Evolutionary conservation across 1,139 yeast species (phyloP).

Genomic region (Lodderomyces metapsilosis): DNA sequence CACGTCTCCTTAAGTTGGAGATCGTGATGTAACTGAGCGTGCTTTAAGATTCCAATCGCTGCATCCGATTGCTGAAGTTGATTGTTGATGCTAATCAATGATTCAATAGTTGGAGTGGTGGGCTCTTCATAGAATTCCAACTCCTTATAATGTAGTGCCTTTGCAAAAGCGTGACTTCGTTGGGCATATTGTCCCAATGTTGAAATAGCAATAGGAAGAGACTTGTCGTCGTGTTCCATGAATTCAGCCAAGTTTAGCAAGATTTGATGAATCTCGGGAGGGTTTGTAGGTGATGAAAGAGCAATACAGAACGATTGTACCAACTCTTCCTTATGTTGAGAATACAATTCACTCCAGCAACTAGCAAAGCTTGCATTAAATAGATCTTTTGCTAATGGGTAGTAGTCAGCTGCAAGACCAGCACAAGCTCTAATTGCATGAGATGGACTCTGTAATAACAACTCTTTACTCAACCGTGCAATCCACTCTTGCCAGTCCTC

Average conservation of each 20-base stretch:
- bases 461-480: conserved; percentile 77
- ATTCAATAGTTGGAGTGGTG: conserved; percentile 86
- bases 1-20: conserved; percentile 93
- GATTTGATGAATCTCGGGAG: conserved; percentile 94
- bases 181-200: conserved; percentile 93
- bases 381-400: conserved; percentile 85
- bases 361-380: conserved; percentile 95
- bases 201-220: conserved; percentile 85
- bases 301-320: conserved; percentile 86
- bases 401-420: conserved; percentile 81
- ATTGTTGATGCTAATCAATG: conserved; percentile 87
- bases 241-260: conserved; percentile 88
- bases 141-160: conserved; percentile 94
- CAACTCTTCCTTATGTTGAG: conserved; percentile 89
- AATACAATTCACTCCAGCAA: conserved; percentile 91
- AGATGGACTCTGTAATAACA: conserved; percentile 90
- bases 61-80: conserved; percentile 97
- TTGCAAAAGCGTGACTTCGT: conserved; percentile 95
- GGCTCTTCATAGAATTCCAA: conserved; percentile 93
- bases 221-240: conserved; percentile 96
- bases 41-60: conserved; percentile 93
- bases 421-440: conserved; percentile 95
- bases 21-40: conserved; percentile 92
- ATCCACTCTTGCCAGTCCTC: conserved; percentile 99
- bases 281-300: conserved; percentile 83